Evolutionary conservation across 2,329 filamentous ascomycete genomes (phyloP).

Genomic region (Sclerotinia borealis): DNA sequence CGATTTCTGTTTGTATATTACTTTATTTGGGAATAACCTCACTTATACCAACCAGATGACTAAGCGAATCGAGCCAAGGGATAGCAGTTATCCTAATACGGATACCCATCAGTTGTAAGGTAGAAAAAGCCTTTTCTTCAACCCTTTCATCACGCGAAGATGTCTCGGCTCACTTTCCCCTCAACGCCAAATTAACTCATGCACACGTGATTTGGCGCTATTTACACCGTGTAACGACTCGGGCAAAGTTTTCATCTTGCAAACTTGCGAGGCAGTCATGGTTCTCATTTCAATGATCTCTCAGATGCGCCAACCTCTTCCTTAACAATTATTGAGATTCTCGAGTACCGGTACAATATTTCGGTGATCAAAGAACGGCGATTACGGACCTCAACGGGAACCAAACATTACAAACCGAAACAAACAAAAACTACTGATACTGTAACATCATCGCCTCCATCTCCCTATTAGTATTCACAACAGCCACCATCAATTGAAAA

Average conservation of each 20-base stretch:
- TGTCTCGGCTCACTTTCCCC: not conserved
- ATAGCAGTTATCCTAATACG: too few relatives aligned
- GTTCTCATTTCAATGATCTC: not conserved
- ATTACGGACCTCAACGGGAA: not conserved
- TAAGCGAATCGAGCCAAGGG: too few relatives aligned
- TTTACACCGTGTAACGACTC: not conserved
- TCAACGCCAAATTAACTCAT: not conserved
- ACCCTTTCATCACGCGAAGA: not conserved
- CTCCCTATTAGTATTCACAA: not conserved
- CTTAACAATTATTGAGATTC: not conserved
- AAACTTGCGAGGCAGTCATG: not conserved
- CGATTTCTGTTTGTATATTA: too few relatives aligned
- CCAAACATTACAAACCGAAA: not conserved
- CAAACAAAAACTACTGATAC: not conserved
- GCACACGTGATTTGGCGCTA: not conserved
- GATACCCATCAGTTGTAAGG: too few relatives aligned
- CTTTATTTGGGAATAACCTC: too few relatives aligned
- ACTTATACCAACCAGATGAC: too few relatives aligned
- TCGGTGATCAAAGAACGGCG: not conserved
- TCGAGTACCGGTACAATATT: too few relatives aligned
- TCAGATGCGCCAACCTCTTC: not conserved
- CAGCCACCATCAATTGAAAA: not conserved
- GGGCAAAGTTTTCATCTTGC: not conserved
- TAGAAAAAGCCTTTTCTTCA: too few relatives aligned
- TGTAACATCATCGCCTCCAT: not conserved